These are phyloP conservation scores for Lolium rigidum DNA, from an alignment of 176 grass and related monocot genomes.

Conservation along the genomic window DNA sequence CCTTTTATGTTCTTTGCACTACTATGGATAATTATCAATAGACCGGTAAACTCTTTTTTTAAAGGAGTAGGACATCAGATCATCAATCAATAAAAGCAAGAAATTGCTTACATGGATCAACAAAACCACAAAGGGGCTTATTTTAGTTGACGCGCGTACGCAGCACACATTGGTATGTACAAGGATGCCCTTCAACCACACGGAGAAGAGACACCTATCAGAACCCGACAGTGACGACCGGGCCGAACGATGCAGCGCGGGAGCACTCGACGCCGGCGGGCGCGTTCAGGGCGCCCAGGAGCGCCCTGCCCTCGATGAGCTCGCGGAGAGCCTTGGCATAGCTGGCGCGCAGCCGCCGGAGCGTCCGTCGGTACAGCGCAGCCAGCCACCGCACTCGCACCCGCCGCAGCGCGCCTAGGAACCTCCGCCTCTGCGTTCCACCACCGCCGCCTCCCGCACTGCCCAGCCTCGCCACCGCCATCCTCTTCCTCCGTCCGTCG, in stretches of 20 bases:
- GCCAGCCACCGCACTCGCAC: conserved; percentile 50
- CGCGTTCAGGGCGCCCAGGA: conserved; percentile 41
- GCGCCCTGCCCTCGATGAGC: conserved; percentile 51
- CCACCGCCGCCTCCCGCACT: not conserved
- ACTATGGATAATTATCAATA: too few relatives aligned
- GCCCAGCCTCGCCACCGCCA: conserved; percentile 58
- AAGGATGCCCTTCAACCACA: too few relatives aligned
- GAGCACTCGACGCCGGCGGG: conserved; percentile 52
- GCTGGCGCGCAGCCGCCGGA: conserved; percentile 47
- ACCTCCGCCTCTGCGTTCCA: not conserved
- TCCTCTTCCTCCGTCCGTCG: conserved; percentile 37
- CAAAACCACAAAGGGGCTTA: too few relatives aligned
- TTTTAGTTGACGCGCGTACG: too few relatives aligned
- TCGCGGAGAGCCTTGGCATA: conserved; percentile 50
- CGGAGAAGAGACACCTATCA: not conserved
- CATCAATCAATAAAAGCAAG: too few relatives aligned
- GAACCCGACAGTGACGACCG: conserved; percentile 46
- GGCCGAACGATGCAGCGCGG: conserved; percentile 51
- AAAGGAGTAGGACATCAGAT: too few relatives aligned
- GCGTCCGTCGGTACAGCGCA: conserved; percentile 44
- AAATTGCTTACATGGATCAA: too few relatives aligned
- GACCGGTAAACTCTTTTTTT: too few relatives aligned
- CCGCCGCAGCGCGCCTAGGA: conserved; percentile 55
- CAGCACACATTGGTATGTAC: too few relatives aligned
- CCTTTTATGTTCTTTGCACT: too few relatives aligned